Base-by-base conservation (phyloP, 2,329 filamentous ascomycete species). In the Botrytis pseudocinerea region DNA sequence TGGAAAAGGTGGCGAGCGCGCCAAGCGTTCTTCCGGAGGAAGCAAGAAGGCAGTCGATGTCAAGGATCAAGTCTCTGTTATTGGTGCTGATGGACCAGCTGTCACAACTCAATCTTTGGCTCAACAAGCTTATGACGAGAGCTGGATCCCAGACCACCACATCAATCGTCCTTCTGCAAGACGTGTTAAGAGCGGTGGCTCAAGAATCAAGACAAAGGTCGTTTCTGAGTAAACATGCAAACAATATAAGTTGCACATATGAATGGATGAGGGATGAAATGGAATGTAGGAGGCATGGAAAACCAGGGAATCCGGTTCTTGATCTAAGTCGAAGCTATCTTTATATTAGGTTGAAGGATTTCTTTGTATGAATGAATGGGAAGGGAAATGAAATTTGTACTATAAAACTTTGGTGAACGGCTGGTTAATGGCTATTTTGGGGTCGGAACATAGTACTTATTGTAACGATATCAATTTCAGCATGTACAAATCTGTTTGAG, bases 161-260 rank as follows among this genome's bases (percentile, higher is more conserved):
- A 90, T 98, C 83, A 93, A 95, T 86, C 91, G 93, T 78, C 95
- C 95, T 54, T 87, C 92, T 78, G 92, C 89, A 73, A 88, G 88
- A 83, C 88, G 89, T 76, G 87, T 89, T 82, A 91, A 90, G 88
- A 88, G 86, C 77, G 83, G 86, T 76, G 72, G 76, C 12, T 76
- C 74, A 12, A 78, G 78, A 73, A 42, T 44, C 59, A 78, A 80
- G 76, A 75, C 73, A 51, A 73, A 73, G 63, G 65, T 75, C 61
- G 70, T 74, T 38, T 46, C 40, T 20, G 71, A 73, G 59, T 73
- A 64, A 64, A 40, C 48, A 16, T 20, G 18, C 65, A 54, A 57
- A 18, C 16, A 25, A 68, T 25, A n/a, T 25, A 18, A 25, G 18
- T 65, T 57, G 69, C 35, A 65, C 28, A 42, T 57, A 57, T 68